These are phyloP conservation scores for Zasmidium cellare DNA, from an alignment of 2,329 filamentous ascomycete genomes.

Conservation along the genomic window DNA sequence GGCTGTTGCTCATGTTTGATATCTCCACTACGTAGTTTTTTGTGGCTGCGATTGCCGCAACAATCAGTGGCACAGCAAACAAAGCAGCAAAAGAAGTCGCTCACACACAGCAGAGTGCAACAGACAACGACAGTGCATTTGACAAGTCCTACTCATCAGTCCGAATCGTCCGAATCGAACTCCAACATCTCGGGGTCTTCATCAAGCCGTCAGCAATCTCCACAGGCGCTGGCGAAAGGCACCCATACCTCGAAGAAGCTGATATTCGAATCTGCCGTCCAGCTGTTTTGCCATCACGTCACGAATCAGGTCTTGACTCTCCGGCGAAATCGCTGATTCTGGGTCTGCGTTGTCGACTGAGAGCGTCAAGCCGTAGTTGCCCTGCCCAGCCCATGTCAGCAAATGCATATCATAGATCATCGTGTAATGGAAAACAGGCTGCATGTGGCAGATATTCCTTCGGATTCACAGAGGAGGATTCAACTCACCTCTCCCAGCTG, in stretches of 20 bases:
- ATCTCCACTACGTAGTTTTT: background rate
- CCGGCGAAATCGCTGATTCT: constrained; percentile 40
- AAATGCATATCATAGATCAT: too few relatives aligned
- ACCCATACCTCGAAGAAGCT: constrained; percentile 8
- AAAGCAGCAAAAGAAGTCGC: background rate
- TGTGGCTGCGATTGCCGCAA: background rate
- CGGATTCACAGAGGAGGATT: too few relatives aligned
- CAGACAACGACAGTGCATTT: background rate
- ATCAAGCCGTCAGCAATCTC: background rate
- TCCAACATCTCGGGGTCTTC: constrained; percentile 48
- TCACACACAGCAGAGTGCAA: background rate
- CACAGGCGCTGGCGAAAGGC: background rate
- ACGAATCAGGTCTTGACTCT: constrained; percentile 40
- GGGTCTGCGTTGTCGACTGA: constrained; percentile 48
- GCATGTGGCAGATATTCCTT: too few relatives aligned
- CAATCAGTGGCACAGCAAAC: background rate
- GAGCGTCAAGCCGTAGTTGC: constrained; percentile 45
- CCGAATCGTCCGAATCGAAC: constrained; percentile 44
- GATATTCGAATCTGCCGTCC: constrained; percentile 28
- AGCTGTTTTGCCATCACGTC: constrained; percentile 41
- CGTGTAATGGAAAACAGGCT: too few relatives aligned
- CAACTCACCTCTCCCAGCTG: constrained; percentile 33
- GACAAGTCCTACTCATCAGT: constrained; percentile 17
- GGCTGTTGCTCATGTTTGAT: background rate
- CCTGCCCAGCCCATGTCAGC: constrained; percentile 3